These are phyloP conservation scores for Botrytis byssoidea DNA, from an alignment of 2,329 filamentous ascomycete species.

Conservation along the genomic window DNA sequence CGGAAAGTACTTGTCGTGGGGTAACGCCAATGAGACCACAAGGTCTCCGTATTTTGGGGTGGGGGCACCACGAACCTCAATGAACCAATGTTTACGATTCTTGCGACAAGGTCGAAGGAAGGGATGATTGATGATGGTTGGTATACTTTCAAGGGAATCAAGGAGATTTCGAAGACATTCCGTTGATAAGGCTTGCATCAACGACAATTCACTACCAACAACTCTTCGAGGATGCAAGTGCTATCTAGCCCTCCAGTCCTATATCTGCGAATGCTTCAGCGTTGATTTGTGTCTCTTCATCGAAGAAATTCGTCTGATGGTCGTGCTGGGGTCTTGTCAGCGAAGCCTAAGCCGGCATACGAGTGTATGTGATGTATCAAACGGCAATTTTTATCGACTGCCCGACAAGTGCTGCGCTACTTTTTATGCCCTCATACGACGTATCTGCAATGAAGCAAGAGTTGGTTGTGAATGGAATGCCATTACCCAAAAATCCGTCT, in stretches of 20 bases:
- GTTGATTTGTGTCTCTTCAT: background rate
- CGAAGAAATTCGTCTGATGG: background rate
- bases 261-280: background rate
- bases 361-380: background rate
- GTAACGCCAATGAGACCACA: background rate
- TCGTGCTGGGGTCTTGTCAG: background rate
- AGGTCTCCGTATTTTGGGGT: background rate
- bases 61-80: background rate
- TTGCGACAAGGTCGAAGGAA: background rate
- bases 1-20: background rate
- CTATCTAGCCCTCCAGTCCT: background rate
- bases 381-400: background rate
- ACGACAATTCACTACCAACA: background rate
- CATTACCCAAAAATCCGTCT: background rate
- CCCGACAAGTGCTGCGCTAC: background rate
- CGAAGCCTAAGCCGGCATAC: background rate
- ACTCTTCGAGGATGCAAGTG: background rate
- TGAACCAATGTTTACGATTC: background rate
- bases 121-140: background rate
- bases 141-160: too few relatives aligned
- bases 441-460: background rate
- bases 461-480: rapidly evolving
- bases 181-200: background rate
- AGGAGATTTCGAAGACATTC: background rate
- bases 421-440: too few relatives aligned